Evolutionary conservation across 805 yeast species (phyloP), one percentile per base, ranked within the genome.

Genomic region (Aciculoconidium aculeatum): DNA sequence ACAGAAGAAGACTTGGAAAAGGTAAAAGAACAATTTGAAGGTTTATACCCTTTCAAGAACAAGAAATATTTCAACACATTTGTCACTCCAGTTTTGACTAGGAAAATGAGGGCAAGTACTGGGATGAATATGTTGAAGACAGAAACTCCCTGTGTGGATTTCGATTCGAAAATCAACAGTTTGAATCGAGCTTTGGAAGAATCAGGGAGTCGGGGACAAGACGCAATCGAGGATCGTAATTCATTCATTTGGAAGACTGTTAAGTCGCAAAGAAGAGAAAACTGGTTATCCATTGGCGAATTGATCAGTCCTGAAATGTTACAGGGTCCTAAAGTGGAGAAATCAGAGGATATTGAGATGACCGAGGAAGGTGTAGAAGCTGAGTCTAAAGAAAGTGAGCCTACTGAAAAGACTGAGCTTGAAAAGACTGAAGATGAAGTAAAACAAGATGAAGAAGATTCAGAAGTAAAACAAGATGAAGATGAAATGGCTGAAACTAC

Each of bases 1-100:
- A 31, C 42, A 0, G 34, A 35, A 2, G 47, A 41, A 5, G 60
- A 57, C 4, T 33, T 60, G 19, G 12, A 23, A 2, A 36, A 32
- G 6, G 37, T 44, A 0, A 23, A 41, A 11, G 44, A 48, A 5
- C 42, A 49, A 17, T 42, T 37, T 11, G 40, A 42, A 5, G 25
- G 31, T 1, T 23, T 44, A 2, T 43, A 43, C 11, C 67, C 65
- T 1, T 51, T 36, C 22, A 58, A 55, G 30, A 46, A 37, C 13
- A 60, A 59, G 35, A 41, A 54, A 28, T 65, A 64, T 36, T 64
- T 64, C 49, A 61, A 65, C 35, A 42, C 49, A 1, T 62, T 58
- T 33, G 67, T 52, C 7, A 64, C 70, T 2, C 69, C 70, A 4
- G 67, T 59, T 37, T 46, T 64, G 11, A 54, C 68, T 1, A 39